These are phyloP conservation scores for Nakazawaea laoshanensis DNA, from an alignment of 805 yeast species.

Conservation along the genomic window DNA sequence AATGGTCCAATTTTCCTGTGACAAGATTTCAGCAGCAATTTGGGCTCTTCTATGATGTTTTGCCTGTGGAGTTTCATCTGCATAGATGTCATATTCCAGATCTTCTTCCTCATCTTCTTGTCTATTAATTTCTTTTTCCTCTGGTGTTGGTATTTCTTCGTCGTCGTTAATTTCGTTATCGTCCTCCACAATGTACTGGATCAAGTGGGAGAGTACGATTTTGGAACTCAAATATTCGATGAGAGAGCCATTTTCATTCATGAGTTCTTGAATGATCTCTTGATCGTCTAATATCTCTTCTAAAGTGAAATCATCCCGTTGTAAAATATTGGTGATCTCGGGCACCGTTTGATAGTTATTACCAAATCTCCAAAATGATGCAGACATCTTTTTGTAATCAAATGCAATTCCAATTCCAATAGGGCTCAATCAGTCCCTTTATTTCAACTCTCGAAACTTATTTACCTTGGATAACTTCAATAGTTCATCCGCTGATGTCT, in stretches of 20 bases:
- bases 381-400: constrained; percentile 7
- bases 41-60: constrained; percentile 38
- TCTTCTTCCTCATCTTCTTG: constrained; percentile 13
- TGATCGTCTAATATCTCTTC: constrained; percentile 67
- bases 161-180: constrained; percentile 24
- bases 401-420: neutral
- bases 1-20: constrained; percentile 90
- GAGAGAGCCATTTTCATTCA: constrained; percentile 65
- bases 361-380: constrained; percentile 52
- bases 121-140: constrained; percentile 11
- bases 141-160: constrained; percentile 12
- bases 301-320: constrained; percentile 34
- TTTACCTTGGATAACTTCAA: neutral
- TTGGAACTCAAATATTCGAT: constrained; percentile 77
- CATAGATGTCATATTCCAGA: constrained; percentile 21
- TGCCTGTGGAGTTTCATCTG: constrained; percentile 25
- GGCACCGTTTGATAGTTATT: constrained; percentile 49
- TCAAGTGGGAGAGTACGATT: constrained; percentile 57
- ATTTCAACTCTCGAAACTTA: neutral
- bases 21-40: constrained; percentile 79
- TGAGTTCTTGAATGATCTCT: constrained; percentile 63
- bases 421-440: neutral
- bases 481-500: neutral
- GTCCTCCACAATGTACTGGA: constrained; percentile 55
- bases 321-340: constrained; percentile 44